Conservation (phyloP, 306 rosid species). For the Rosa lucieae region DNA sequence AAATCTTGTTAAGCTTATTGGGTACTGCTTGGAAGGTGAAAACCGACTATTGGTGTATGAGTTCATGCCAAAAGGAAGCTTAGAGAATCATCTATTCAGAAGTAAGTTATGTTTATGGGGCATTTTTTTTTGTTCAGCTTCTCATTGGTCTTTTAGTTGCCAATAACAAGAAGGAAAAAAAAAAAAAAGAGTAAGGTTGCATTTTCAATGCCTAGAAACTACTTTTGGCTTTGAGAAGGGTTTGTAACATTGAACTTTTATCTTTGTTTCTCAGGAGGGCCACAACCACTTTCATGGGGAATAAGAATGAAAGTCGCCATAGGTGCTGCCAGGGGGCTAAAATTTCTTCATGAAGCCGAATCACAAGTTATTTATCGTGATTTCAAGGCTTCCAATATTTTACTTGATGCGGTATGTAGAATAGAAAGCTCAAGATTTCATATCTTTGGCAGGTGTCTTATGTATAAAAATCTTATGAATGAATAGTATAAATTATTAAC, state of each 20-base stretch:
- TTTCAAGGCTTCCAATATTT: slow-evolving; percentile 93
- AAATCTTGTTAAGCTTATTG: slow-evolving; percentile 84
- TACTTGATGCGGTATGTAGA: slow-evolving; percentile 73
- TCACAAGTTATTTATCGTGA: slow-evolving; percentile 94
- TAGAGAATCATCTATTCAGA: slow-evolving; percentile 92
- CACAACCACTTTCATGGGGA: slow-evolving; percentile 85
- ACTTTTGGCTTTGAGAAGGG: slow-evolving; percentile 2
- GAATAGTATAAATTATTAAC: slow-evolving; percentile 5
- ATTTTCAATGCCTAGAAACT: neutral
- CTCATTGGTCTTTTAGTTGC: neutral
- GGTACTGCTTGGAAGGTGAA: slow-evolving; percentile 92
- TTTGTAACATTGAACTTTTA: slow-evolving; percentile 3
- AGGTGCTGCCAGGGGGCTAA: slow-evolving; percentile 92
- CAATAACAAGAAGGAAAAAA: neutral
- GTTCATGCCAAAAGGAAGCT: slow-evolving; percentile 94
- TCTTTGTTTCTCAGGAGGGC: slow-evolving; percentile 67
- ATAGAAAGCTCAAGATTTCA: slow-evolving; percentile 4
- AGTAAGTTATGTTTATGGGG: slow-evolving; percentile 46
- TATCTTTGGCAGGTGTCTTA: neutral
- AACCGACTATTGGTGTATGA: slow-evolving; percentile 87
- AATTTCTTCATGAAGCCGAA: slow-evolving; percentile 90
- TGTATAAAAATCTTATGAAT: neutral
- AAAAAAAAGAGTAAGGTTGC: neutral
- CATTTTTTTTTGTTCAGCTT: neutral
- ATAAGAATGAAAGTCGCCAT: slow-evolving; percentile 89